Percentiles rank a stretch among this genome's conserved stretches.
phyloP scores from a whole-genome alignment of 225 moss, liverwort and hornwort genomes.

The Rhytidiadelphus loreus region DNA sequence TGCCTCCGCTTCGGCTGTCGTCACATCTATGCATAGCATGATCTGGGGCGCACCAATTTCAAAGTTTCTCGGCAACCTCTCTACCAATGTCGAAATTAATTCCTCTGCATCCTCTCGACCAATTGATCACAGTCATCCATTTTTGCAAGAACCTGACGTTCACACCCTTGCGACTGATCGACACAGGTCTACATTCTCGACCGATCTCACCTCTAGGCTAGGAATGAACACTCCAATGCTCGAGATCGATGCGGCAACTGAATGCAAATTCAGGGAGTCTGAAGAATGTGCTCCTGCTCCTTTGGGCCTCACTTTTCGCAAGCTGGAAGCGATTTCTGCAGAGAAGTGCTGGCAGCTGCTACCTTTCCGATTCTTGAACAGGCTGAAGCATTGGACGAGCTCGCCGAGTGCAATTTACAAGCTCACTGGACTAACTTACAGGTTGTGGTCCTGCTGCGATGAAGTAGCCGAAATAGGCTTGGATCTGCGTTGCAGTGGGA shows the following conservation, averaged over 20 bases:
- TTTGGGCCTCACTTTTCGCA: neutral
- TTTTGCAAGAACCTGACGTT: neutral
- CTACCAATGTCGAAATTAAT: neutral
- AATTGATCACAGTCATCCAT: neutral
- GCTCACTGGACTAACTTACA: neutral
- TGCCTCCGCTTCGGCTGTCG: neutral
- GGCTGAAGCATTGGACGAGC: neutral
- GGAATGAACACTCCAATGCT: neutral
- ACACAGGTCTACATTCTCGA: neutral
- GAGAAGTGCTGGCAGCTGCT: neutral
- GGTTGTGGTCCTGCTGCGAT: neutral
- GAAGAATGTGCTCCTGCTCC: neutral
- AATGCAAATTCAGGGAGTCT: neutral
- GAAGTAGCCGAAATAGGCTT: neutral
- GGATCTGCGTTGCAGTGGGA: neutral
- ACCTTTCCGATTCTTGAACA: neutral
- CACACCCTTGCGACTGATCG: neutral
- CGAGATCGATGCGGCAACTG: neutral
- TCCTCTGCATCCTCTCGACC: neutral
- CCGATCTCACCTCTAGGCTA: neutral
- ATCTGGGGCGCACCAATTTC: neutral
- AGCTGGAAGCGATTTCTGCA: neutral
- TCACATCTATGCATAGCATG: neutral
- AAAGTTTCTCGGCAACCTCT: neutral
- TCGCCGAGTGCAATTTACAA: neutral